Evolutionary conservation across 306 rosid genomes (phyloP).

Genomic region (Rosa rugosa): DNA sequence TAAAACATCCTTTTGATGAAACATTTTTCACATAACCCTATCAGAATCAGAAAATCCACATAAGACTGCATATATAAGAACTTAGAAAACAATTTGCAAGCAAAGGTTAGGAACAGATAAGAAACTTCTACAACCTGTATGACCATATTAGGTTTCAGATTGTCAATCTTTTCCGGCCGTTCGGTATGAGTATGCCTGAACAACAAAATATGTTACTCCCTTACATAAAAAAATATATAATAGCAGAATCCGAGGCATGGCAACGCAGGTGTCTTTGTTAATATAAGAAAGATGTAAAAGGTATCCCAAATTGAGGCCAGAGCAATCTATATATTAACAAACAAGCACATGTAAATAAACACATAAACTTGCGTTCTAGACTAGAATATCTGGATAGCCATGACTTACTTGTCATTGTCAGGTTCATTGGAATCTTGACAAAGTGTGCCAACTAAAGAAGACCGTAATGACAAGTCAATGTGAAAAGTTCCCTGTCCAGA

Average conservation of each 20-base stretch:
- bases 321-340: not conserved
- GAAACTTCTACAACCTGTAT: slow-evolving; percentile 54
- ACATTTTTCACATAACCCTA: slow-evolving; percentile 88
- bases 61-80: slow-evolving; percentile 8
- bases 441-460: slow-evolving; percentile 32
- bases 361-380: not conserved
- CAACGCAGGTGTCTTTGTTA: not conserved
- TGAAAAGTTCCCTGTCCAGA: slow-evolving; percentile 60
- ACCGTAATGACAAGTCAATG: slow-evolving; percentile 73
- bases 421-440: slow-evolving; percentile 37
- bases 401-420: slow-evolving; percentile 41
- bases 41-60: slow-evolving; percentile 13
- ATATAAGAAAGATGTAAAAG: not conserved
- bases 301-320: not conserved
- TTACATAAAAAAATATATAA: slow-evolving; percentile 1
- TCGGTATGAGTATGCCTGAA: slow-evolving; percentile 42
- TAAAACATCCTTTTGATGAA: slow-evolving; percentile 83
- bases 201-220: slow-evolving; percentile 15
- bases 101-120: not conserved
- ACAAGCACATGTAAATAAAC: not conserved
- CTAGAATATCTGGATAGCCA: not conserved
- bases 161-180: slow-evolving; percentile 57
- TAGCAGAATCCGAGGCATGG: not conserved
- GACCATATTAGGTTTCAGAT: slow-evolving; percentile 64
- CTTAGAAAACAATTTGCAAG: slow-evolving; percentile 2